These are phyloP conservation scores for Ambrosiella beaveri DNA, from an alignment of 2,329 filamentous ascomycete species.

Conservation along the genomic window DNA sequence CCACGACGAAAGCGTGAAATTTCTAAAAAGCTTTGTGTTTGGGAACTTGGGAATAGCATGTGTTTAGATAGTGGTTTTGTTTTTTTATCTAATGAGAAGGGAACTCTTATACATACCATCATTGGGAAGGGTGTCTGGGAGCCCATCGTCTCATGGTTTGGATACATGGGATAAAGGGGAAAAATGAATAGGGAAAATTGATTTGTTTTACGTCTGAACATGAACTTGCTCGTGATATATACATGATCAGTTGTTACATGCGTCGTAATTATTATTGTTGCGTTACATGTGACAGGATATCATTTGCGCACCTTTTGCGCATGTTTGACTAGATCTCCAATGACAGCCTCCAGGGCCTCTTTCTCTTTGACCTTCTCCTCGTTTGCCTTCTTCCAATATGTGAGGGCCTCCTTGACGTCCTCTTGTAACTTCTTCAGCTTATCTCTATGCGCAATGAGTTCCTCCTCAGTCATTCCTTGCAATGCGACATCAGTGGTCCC, in stretches of 20 bases:
- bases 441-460: slow-evolving; percentile 54
- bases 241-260: neutral
- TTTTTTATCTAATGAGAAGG: slow-evolving; percentile 6
- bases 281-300: slow-evolving; percentile 12
- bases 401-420: slow-evolving; percentile 59
- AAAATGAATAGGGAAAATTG: neutral
- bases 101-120: neutral
- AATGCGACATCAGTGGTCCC: slow-evolving; percentile 72
- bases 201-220: neutral
- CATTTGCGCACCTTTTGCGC: slow-evolving; percentile 70
- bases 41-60: neutral
- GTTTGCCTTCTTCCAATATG: slow-evolving; percentile 73
- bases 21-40: neutral
- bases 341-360: slow-evolving; percentile 88
- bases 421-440: slow-evolving; percentile 51
- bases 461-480: slow-evolving; percentile 57
- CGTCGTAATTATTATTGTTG: neutral
- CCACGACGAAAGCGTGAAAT: neutral
- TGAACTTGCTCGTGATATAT: neutral
- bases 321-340: slow-evolving; percentile 90
- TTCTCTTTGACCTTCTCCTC: slow-evolving; percentile 81
- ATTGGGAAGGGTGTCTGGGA: neutral
- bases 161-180: neutral
- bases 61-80: slow-evolving; percentile 1
- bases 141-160: neutral